Percentiles rank a stretch among this genome's conserved stretches.
Conservation (phyloP, 192 early-diverging fungal species). For the Coemansia sp. region DNA sequence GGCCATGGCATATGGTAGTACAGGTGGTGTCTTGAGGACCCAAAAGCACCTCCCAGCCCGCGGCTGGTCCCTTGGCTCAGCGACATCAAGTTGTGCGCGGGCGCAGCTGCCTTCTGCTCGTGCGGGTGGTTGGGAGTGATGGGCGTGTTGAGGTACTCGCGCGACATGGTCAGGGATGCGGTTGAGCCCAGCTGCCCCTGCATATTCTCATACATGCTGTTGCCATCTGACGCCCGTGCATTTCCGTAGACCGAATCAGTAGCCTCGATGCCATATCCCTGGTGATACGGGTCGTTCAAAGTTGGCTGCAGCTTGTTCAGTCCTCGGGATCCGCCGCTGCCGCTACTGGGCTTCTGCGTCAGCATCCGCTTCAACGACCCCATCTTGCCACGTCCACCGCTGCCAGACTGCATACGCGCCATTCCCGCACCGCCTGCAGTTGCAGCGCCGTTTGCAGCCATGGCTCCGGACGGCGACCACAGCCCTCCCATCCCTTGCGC, state of each 20-base stretch:
- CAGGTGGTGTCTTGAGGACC: constrained; percentile 29
- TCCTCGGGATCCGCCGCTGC: constrained; percentile 10
- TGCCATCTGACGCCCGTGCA: constrained; percentile 12
- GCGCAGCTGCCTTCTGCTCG: neutral
- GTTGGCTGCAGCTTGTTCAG: constrained; percentile 19
- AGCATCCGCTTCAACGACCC: constrained; percentile 51
- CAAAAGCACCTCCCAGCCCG: constrained; percentile 22
- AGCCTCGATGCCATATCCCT: constrained; percentile 44
- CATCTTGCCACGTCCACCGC: constrained; percentile 21
- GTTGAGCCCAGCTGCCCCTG: constrained; percentile 34
- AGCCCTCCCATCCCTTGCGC: constrained; percentile 26
- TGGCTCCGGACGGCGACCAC: constrained; percentile 11
- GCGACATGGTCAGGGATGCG: constrained; percentile 42
- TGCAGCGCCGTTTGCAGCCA: constrained; percentile 16
- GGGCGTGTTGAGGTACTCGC: constrained; percentile 38
- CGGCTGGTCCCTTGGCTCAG: constrained; percentile 12
- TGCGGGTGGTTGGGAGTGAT: constrained; percentile 16
- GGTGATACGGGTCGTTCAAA: constrained; percentile 48
- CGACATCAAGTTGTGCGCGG: constrained; percentile 14
- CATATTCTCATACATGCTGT: constrained; percentile 28
- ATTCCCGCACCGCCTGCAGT: neutral
- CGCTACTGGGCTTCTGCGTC: constrained; percentile 26
- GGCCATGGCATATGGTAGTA: constrained; percentile 56
- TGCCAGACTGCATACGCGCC: constrained; percentile 12
- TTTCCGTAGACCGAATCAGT: constrained; percentile 35